Conservation (phyloP, 1,139 yeast species). For the Geotrichum histeridarum region DNA sequence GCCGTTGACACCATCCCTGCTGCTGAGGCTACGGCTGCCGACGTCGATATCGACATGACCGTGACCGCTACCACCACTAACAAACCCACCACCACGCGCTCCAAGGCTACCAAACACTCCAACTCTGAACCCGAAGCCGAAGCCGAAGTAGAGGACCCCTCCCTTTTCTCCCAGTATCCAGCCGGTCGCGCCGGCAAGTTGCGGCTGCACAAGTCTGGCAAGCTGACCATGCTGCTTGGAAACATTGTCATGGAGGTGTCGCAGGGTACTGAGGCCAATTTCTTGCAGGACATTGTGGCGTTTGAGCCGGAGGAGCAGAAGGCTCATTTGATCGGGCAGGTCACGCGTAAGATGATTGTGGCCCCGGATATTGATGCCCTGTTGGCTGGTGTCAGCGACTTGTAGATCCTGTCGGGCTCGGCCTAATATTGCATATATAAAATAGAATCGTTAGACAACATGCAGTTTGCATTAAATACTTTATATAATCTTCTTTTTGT, state of each 20-base stretch:
- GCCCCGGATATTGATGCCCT: conserved; percentile 41
- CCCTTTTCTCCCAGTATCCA: conserved; percentile 22
- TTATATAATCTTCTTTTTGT: background rate
- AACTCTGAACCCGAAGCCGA: background rate
- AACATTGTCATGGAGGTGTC: conserved; percentile 62
- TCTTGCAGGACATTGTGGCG: conserved; percentile 70
- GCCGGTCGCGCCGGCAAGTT: conserved; percentile 66
- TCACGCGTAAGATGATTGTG: conserved; percentile 53
- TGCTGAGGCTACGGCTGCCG: conserved; percentile 16
- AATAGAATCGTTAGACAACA: background rate
- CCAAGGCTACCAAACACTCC: background rate
- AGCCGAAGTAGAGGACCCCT: conserved; percentile 18
- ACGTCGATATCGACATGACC: conserved; percentile 22
- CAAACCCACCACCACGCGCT: background rate
- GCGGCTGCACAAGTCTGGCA: conserved; percentile 77
- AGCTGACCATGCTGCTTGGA: conserved; percentile 67
- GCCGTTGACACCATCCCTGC: conserved; percentile 7
- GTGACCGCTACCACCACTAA: background rate
- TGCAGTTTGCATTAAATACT: background rate
- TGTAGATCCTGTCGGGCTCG: background rate
- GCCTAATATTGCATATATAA: background rate
- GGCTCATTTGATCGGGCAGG: conserved; percentile 57
- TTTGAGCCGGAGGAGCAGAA: conserved; percentile 47
- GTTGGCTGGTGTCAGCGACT: conserved; percentile 2
- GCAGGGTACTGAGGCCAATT: conserved; percentile 67